Evolutionary conservation across 2,329 filamentous ascomycete species (phyloP).

Genomic region (Tothia fuscella): DNA sequence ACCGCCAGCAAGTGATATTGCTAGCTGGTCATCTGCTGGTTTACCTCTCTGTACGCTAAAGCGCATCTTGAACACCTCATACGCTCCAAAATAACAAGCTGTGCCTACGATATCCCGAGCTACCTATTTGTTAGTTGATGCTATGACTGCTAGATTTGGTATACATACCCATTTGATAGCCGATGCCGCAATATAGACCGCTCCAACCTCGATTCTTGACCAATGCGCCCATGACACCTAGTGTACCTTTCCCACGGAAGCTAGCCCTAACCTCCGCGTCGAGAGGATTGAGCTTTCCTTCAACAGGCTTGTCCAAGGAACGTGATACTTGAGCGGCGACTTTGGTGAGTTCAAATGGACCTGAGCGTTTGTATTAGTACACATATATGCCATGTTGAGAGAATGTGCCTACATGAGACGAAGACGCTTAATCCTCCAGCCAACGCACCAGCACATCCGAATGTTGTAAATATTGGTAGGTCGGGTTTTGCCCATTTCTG

Average conservation of each 20-base stretch:
- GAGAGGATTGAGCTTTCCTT: constrained; percentile 30
- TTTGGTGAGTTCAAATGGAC: constrained; percentile 82
- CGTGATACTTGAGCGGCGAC: constrained; percentile 77
- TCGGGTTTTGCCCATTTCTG: constrained; percentile 59
- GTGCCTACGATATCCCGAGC: constrained; percentile 77
- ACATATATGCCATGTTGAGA: neutral
- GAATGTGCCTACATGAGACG: constrained; percentile 49
- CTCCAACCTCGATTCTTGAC: constrained; percentile 61
- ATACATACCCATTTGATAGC: constrained; percentile 60
- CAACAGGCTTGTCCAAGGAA: constrained; percentile 47
- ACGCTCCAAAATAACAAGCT: constrained; percentile 78
- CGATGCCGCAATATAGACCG: constrained; percentile 71
- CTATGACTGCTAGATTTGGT: constrained; percentile 11
- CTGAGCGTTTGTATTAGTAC: constrained; percentile 25
- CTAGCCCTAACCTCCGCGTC: constrained; percentile 35
- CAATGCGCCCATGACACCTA: neutral
- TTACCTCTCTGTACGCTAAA: constrained; percentile 62
- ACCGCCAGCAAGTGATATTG: constrained; percentile 66
- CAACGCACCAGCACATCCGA: constrained; percentile 65
- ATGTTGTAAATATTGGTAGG: constrained; percentile 61
- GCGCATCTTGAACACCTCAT: constrained; percentile 75
- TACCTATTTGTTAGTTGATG: constrained; percentile 21
- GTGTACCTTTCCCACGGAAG: constrained; percentile 34
- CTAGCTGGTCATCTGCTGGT: constrained; percentile 65
- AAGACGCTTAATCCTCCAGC: constrained; percentile 70